A percentile compares a stretch with the other conserved stretches of the same genome.
phyloP scores from a whole-genome alignment of 495 filamentous ascomycete species.

The Bryoglossum gracile region DNA sequence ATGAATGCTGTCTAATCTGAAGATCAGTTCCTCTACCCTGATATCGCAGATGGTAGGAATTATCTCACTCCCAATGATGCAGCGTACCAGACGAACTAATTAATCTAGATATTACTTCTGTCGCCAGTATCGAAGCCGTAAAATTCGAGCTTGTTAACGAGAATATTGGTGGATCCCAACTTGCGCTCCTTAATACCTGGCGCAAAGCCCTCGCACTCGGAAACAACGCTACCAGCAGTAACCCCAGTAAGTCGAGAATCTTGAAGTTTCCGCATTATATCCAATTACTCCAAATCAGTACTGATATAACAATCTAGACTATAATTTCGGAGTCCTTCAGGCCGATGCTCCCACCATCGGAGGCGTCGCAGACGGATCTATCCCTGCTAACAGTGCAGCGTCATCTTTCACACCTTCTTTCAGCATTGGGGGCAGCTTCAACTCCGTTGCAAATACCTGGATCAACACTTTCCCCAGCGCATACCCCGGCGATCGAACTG shows the following conservation, averaged over 20 bases:
- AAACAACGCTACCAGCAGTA: not conserved
- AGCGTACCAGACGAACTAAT: not conserved
- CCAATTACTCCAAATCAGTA: not conserved
- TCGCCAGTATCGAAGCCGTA: not conserved
- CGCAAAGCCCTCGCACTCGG: not conserved
- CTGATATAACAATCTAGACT: not conserved
- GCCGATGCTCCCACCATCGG: not conserved
- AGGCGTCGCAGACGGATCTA: not conserved
- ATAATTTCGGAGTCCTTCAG: not conserved
- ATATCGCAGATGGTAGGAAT: not conserved
- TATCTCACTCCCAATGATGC: not conserved
- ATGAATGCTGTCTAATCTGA: not conserved
- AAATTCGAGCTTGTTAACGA: not conserved
- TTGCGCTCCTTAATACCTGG: not conserved
- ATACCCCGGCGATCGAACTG: not conserved
- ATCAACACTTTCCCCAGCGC: not conserved
- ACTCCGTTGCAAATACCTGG: not conserved
- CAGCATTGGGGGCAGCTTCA: not conserved
- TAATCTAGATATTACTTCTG: not conserved
- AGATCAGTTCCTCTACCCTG: not conserved
- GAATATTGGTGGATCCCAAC: not conserved
- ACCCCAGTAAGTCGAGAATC: not conserved
- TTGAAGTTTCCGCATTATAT: not conserved
- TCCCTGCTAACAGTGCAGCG: not conserved
- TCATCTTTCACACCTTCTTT: not conserved